phyloP scores from a whole-genome alignment of 2,329 filamentous ascomycete genomes.

The Colletotrichum noveboracense region DNA sequence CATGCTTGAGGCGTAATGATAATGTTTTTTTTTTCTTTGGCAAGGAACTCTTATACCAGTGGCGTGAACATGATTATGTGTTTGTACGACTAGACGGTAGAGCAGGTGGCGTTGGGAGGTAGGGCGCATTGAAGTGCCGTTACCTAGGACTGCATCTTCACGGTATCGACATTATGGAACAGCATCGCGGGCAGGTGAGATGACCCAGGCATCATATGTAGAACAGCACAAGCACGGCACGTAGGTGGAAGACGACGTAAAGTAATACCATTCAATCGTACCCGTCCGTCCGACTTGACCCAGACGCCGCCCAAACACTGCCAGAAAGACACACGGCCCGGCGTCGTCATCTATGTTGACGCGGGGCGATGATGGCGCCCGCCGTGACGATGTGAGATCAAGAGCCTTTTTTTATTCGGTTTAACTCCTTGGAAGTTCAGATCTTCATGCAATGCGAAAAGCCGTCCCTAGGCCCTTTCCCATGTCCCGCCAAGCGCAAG shows the following conservation, averaged over 20 bases:
- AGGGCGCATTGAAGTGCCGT: not conserved
- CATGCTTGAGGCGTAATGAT: conserved; percentile 34
- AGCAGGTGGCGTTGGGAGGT: not conserved
- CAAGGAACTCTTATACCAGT: not conserved
- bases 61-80: not conserved
- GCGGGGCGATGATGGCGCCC: not conserved
- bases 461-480: conserved; percentile 14
- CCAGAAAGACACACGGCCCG: not conserved
- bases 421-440: conserved; percentile 20
- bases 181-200: not conserved
- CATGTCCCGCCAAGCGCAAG: conserved; percentile 22
- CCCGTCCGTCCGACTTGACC: not conserved
- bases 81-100: not conserved
- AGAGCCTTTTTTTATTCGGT: conserved; percentile 26
- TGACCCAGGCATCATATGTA: not conserved
- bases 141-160: not conserved
- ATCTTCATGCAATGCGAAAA: conserved; percentile 25
- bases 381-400: conserved; percentile 12
- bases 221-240: not conserved
- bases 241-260: not conserved
- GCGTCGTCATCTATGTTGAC: not conserved
- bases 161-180: not conserved
- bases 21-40: not conserved
- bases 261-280: conserved; percentile 14
- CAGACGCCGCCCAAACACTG: conserved; percentile 4